phyloP scores from a whole-genome alignment of 805 yeast genomes.

The Candida michaelii region DNA sequence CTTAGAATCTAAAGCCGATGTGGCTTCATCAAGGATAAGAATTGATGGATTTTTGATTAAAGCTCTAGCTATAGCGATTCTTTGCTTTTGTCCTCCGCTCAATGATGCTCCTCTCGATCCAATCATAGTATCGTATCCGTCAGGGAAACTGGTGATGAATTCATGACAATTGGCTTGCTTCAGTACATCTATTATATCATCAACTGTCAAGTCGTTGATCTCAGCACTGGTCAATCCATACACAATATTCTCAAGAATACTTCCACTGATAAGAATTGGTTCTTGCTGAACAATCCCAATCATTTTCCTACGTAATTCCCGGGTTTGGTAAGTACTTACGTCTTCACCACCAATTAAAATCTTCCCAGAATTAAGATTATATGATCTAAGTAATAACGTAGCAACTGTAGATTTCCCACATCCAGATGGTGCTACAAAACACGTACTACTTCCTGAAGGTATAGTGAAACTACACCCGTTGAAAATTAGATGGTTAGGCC shows the following conservation, averaged over 20 bases:
- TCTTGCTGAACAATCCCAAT: slow-evolving; percentile 66
- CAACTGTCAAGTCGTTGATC: slow-evolving; percentile 35
- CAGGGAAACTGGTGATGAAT: slow-evolving; percentile 55
- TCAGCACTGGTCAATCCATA: slow-evolving; percentile 46
- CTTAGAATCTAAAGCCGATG: slow-evolving; percentile 58
- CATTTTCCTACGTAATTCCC: slow-evolving; percentile 45
- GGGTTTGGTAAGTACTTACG: slow-evolving; percentile 47
- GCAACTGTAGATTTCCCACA: slow-evolving; percentile 64
- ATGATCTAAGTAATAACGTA: slow-evolving; percentile 51
- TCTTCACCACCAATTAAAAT: slow-evolving; percentile 54
- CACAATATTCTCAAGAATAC: slow-evolving; percentile 54
- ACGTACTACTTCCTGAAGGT: slow-evolving; percentile 36
- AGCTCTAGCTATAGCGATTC: slow-evolving; percentile 75
- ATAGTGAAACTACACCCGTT: slow-evolving; percentile 38
- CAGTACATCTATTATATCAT: slow-evolving; percentile 44
- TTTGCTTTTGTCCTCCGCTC: slow-evolving; percentile 78
- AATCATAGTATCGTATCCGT: slow-evolving; percentile 57
- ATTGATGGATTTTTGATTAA: slow-evolving; percentile 65
- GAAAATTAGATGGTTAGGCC: slow-evolving; percentile 37
- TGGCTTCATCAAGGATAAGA: slow-evolving; percentile 67
- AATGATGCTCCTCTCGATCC: slow-evolving; percentile 58
- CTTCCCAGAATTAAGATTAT: slow-evolving; percentile 48
- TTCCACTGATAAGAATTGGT: slow-evolving; percentile 56
- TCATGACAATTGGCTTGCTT: slow-evolving; percentile 59
- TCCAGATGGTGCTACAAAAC: slow-evolving; percentile 59